phyloP scores from a whole-genome alignment of 1,284 basidiomycete genomes.

The Ustilago vetiveriae region DNA sequence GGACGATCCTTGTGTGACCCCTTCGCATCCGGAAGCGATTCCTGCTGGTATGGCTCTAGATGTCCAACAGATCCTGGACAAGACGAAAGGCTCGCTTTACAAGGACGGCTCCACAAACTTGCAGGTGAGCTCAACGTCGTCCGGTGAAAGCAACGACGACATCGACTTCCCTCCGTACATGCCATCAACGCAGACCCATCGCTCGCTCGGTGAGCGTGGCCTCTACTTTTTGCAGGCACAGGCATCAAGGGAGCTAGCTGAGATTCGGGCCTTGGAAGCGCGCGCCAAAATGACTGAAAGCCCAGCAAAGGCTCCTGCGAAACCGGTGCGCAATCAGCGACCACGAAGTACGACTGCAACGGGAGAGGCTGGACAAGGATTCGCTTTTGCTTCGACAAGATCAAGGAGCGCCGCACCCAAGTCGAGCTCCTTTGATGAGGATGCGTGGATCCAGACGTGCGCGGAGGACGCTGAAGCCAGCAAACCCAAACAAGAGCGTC shows the following conservation, averaged over 20 bases:
- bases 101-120: conserved; percentile 12
- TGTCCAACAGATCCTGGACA: conserved; percentile 76
- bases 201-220: conserved; percentile 58
- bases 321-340: conserved; percentile 4
- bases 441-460: conserved; percentile 44
- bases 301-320: conserved; percentile 4
- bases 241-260: conserved; percentile 59
- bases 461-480: conserved; percentile 28
- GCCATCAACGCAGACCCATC: conserved; percentile 53
- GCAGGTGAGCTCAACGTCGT: not conserved
- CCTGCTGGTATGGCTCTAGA: conserved; percentile 85
- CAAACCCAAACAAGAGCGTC: conserved; percentile 11
- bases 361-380: not conserved
- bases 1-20: conserved; percentile 93
- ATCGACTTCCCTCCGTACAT: conserved; percentile 44
- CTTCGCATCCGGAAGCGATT: conserved; percentile 84
- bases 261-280: conserved; percentile 60
- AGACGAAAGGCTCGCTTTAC: conserved; percentile 57
- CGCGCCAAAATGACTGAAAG: conserved; percentile 46
- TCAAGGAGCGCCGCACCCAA: conserved; percentile 9
- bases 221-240: conserved; percentile 64
- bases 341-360: conserved; percentile 3
- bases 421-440: conserved; percentile 20
- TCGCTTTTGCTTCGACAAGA: conserved; percentile 11
- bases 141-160: not conserved